These are phyloP conservation scores for Saccharum hybrid DNA, from an alignment of 202 grass and related monocot species.

Conservation along the genomic window DNA sequence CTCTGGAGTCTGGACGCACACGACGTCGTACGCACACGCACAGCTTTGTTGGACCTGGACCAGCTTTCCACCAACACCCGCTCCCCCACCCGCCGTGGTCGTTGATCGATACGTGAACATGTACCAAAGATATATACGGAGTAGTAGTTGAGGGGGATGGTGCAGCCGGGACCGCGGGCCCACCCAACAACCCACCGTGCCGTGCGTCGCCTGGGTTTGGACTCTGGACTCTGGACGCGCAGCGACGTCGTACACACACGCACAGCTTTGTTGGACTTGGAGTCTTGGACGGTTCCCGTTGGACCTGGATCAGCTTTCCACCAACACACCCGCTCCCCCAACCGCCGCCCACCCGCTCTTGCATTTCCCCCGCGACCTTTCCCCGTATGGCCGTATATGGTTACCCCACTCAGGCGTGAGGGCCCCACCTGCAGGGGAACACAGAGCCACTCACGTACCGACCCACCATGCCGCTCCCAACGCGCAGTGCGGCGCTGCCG, in stretches of 20 bases:
- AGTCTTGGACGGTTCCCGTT: background rate
- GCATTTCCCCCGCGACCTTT: background rate
- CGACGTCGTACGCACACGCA: too few species aligned
- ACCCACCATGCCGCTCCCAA: background rate
- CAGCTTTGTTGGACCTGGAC: too few species aligned
- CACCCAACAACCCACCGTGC: conserved; percentile 31
- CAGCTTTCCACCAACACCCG: too few species aligned
- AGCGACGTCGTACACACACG: background rate
- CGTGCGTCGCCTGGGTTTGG: background rate
- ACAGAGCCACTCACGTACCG: background rate
- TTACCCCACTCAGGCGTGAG: background rate
- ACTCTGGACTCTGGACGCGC: background rate
- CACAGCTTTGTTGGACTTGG: conserved; percentile 6
- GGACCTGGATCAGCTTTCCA: conserved; percentile 30
- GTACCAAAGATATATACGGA: too few species aligned
- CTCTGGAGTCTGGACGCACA: too few species aligned
- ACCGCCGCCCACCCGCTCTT: background rate
- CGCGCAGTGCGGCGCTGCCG: background rate
- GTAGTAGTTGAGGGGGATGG: background rate
- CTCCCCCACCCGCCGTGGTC: too few species aligned
- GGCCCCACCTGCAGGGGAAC: background rate
- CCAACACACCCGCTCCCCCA: background rate
- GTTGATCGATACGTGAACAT: too few species aligned
- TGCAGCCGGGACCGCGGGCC: background rate
- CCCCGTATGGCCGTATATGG: background rate